phyloP scores from a whole-genome alignment of 2,329 filamentous ascomycete genomes.

The Elsinoe fawcettii region DNA sequence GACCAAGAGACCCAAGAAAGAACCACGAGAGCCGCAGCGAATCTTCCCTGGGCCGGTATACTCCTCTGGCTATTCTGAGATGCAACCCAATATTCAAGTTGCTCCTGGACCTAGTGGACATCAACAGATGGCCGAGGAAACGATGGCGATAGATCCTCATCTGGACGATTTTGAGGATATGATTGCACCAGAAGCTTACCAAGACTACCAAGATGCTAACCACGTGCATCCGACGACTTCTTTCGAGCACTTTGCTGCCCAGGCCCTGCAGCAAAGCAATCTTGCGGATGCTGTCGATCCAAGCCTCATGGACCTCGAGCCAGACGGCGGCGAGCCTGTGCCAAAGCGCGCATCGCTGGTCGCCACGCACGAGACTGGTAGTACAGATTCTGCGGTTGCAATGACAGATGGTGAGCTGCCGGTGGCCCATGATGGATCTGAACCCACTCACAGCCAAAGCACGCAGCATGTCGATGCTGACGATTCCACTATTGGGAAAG shows the following conservation, averaged over 20 bases:
- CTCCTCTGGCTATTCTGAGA: background rate
- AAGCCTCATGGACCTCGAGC: background rate
- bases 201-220: background rate
- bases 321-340: background rate
- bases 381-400: constrained; percentile 10
- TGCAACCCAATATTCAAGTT: constrained; percentile 3
- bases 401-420: background rate
- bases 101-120: background rate
- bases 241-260: constrained; percentile 14
- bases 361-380: constrained; percentile 1
- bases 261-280: constrained; percentile 16
- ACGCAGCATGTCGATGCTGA: background rate
- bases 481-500: background rate
- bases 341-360: background rate
- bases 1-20: constrained; percentile 23
- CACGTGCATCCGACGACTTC: background rate
- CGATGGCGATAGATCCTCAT: constrained; percentile 13
- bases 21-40: constrained; percentile 16
- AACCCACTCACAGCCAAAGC: background rate
- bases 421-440: background rate
- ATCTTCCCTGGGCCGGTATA: constrained; percentile 14
- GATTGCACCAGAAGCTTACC: background rate
- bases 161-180: background rate
- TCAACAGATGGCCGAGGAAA: background rate
- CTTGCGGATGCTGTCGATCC: constrained; percentile 3